phyloP scores from a whole-genome alignment of 805 yeast species.

The Zygoascus tannicola region DNA sequence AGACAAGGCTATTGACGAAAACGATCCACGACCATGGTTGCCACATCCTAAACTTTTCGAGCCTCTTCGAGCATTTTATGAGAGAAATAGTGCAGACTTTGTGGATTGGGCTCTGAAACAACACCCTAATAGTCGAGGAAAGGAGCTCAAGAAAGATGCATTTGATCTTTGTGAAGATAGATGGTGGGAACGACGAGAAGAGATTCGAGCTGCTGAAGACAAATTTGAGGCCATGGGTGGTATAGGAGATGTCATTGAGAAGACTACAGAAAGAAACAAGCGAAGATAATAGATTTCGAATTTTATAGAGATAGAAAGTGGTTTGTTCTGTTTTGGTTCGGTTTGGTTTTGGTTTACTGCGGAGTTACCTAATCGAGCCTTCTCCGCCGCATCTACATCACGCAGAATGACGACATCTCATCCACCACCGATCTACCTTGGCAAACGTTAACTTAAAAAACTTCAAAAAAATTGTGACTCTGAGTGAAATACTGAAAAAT shows the following conservation, averaged over 20 bases:
- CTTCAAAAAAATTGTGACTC: too few species aligned
- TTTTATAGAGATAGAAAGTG: too few species aligned
- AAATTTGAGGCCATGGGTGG: constrained; percentile 84
- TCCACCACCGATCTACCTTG: too few species aligned
- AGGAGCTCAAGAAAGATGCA: constrained; percentile 77
- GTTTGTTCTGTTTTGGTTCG: too few species aligned
- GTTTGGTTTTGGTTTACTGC: too few species aligned
- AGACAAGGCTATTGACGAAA: constrained; percentile 58
- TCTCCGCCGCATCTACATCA: too few species aligned
- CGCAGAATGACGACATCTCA: too few species aligned
- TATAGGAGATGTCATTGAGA: constrained; percentile 77
- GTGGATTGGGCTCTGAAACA: constrained; percentile 89
- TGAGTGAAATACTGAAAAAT: too few species aligned
- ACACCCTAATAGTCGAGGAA: constrained; percentile 78
- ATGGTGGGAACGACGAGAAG: constrained; percentile 99
- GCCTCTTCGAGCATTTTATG: constrained; percentile 69
- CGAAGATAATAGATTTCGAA: too few species aligned
- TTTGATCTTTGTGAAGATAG: constrained; percentile 88
- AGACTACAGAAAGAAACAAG: constrained; percentile 35
- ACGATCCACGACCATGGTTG: constrained; percentile 92
- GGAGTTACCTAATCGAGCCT: too few species aligned
- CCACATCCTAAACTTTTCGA: constrained; percentile 97
- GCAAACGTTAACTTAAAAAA: too few species aligned
- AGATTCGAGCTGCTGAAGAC: constrained; percentile 79
- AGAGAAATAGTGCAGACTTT: constrained; percentile 78